These are phyloP conservation scores for Capsella bursapastoris DNA, from an alignment of 345 rosid species.

Conservation along the genomic window DNA sequence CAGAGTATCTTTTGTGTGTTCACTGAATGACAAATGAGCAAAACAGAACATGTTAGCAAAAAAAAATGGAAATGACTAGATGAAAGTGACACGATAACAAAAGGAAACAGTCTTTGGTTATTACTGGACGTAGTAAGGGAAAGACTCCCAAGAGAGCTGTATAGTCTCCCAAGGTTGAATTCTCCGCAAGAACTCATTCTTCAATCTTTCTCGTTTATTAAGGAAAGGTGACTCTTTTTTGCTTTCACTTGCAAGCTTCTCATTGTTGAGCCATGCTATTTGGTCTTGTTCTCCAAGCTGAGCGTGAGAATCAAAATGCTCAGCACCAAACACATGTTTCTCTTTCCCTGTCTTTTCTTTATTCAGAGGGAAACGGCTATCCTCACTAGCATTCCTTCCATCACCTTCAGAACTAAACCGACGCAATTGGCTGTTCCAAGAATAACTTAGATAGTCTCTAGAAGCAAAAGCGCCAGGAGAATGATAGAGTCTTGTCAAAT, in stretches of 20 bases:
- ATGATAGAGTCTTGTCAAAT: slow-evolving; percentile 48
- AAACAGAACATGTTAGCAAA: slow-evolving; percentile 26
- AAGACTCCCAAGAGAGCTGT: slow-evolving; percentile 83
- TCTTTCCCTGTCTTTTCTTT: slow-evolving; percentile 52
- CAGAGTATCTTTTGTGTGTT: slow-evolving; percentile 68
- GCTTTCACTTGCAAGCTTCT: slow-evolving; percentile 71
- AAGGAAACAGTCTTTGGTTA: slow-evolving; percentile 10
- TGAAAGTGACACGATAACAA: not conserved
- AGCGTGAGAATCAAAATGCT: slow-evolving; percentile 62
- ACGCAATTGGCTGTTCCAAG: slow-evolving; percentile 52
- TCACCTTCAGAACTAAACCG: slow-evolving; percentile 79
- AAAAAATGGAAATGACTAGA: too few relatives aligned
- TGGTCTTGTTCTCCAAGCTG: slow-evolving; percentile 86
- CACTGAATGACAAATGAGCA: slow-evolving; percentile 46
- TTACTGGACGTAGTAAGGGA: slow-evolving; percentile 91
- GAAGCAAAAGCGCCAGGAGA: slow-evolving; percentile 34
- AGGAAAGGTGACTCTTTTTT: slow-evolving; percentile 79
- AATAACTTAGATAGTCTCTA: slow-evolving; percentile 26
- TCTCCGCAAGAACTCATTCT: slow-evolving; percentile 75
- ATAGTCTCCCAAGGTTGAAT: slow-evolving; percentile 92
- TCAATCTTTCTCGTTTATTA: slow-evolving; percentile 73
- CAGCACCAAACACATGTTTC: slow-evolving; percentile 41
- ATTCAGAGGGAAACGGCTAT: slow-evolving; percentile 54
- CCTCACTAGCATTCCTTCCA: slow-evolving; percentile 81
- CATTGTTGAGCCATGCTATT: slow-evolving; percentile 86